phyloP scores from a whole-genome alignment of 2,329 filamentous ascomycete genomes.

The Penicillium concentricum region DNA sequence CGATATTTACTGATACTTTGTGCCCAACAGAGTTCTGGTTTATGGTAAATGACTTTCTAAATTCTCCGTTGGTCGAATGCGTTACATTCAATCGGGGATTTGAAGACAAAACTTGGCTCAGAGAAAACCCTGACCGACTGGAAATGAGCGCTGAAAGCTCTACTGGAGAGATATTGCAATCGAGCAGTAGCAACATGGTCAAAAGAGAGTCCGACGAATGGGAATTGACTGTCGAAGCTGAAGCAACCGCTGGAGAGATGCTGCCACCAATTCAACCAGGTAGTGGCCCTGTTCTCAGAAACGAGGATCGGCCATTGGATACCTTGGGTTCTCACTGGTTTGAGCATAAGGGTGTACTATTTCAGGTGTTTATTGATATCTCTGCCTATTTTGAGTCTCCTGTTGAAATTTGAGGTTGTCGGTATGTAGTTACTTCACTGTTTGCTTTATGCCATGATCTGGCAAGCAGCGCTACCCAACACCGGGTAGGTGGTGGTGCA shows the following conservation, averaged over 20 bases:
- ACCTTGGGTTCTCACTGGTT: not conserved
- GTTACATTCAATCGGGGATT: no score
- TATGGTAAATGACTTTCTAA: no score
- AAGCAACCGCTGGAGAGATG: not conserved
- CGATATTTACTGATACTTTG: no score
- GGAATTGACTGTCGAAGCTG: not conserved
- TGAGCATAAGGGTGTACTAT: not conserved
- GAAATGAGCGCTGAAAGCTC: no score
- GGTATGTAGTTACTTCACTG: not conserved
- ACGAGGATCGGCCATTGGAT: not conserved
- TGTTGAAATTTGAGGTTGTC: not conserved
- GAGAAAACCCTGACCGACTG: no score
- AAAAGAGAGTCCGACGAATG: not conserved
- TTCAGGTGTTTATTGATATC: not conserved
- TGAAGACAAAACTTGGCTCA: no score
- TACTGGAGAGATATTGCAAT: no score
- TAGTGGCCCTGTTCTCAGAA: not conserved
- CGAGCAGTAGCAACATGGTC: not conserved
- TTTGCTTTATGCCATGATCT: not conserved
- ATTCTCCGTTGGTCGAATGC: no score
- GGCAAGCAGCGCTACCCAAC: not conserved
- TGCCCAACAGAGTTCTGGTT: no score
- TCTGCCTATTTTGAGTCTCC: not conserved
- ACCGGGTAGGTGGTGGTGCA: no score
- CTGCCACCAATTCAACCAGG: no score